Evolutionary conservation across 441 rosid genomes (phyloP).

Genomic region (Erodium texanum): DNA sequence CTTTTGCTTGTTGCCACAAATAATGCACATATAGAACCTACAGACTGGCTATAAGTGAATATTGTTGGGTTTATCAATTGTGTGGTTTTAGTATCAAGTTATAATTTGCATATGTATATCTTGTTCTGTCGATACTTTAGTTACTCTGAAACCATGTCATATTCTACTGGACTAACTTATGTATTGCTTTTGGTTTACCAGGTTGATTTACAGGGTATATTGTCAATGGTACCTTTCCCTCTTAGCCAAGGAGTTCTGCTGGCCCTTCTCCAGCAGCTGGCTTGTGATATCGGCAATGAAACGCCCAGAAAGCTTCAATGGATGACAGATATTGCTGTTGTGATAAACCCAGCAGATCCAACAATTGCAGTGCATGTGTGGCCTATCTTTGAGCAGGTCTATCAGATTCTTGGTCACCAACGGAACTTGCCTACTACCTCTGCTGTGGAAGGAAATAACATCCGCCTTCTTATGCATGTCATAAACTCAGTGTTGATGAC

Average conservation of each 20-base stretch:
- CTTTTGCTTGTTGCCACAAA: not conserved
- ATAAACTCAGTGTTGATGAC: slow-evolving; percentile 48
- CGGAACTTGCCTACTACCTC: slow-evolving; percentile 33
- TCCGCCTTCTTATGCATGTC: slow-evolving; percentile 53
- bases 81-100: not conserved
- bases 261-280: slow-evolving; percentile 64
- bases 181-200: slow-evolving; percentile 18
- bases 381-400: slow-evolving; percentile 63
- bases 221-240: slow-evolving; percentile 37
- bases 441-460: slow-evolving; percentile 33
- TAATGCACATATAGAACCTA: not conserved
- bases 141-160: not conserved
- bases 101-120: not conserved
- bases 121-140: not conserved
- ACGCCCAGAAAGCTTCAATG: slow-evolving; percentile 42
- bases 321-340: slow-evolving; percentile 73
- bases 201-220: slow-evolving; percentile 53
- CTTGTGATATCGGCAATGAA: slow-evolving; percentile 53
- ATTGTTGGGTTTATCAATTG: not conserved
- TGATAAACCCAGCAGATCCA: slow-evolving; percentile 50
- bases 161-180: not conserved
- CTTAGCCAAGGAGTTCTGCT: slow-evolving; percentile 69
- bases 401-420: slow-evolving; percentile 49
- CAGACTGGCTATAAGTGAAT: not conserved
- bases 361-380: slow-evolving; percentile 51